Evolutionary conservation across 805 yeast species (phyloP), one percentile per base, ranked within the genome.

Genomic region (Osmozyma mogii): DNA sequence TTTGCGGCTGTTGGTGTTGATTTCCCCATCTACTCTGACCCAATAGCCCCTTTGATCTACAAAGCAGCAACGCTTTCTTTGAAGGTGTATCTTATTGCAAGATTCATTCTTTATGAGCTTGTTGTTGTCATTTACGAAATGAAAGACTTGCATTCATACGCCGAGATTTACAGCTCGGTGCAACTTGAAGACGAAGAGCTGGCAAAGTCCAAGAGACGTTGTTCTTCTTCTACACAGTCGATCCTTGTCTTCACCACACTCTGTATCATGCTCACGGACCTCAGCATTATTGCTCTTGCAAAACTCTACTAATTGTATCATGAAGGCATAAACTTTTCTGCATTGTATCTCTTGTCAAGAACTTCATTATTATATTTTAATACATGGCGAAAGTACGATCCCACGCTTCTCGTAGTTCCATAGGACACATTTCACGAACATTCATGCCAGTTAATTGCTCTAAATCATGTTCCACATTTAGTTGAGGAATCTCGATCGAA

Each of bases 31-130:
- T 31, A 17, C 33, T 19, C 6, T 30, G 28, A 25, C 14, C 15
- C 23, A 5, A 5, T 24, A 11, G 18, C 40, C 4, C 22, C 43
- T 9, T 8, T 30, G n/a, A 15, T 43, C 3, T 55, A 51, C 41
- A 41, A 44, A 20, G 12, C 41, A 9, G 37, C 47, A n/a, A 31
- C 42, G 13, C 51, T 48, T 32, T 38, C 50, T 17, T 29, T 57
- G 24, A 60, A 60, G 38, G 49, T 60, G 32, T 55, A 52, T 34
- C 50, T 59, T 30, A 48, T 60, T 19, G 51, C 50, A 30, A 54
- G 49, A 34, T 58, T 52, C 24, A 41, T 57, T 10, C 47, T 59
- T 25, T 54, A 45, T 34, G 64, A 57, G 30, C 32, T 51, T 7
- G 44, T 41, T 1, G 28, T 35, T 13, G 35, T 48, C 8, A 30